Percentiles rank a stretch among this genome's conserved stretches.
phyloP scores from a whole-genome alignment of 2,329 filamentous ascomycete species.

The Corinectria fuckeliana region DNA sequence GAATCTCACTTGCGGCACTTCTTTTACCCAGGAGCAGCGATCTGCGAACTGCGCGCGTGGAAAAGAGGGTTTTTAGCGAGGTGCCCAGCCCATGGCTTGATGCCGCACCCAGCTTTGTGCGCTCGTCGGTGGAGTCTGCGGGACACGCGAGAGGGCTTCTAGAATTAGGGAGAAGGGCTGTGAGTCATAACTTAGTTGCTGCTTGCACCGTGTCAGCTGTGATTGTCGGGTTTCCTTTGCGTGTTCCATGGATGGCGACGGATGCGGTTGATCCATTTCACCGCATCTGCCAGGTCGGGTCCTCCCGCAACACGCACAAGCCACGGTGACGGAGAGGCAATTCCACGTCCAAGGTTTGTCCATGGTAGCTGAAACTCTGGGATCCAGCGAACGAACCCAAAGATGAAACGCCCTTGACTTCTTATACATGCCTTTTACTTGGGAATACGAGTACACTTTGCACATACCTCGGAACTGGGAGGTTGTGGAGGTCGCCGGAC shows the following conservation, averaged over 20 bases:
- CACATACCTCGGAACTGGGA: no score
- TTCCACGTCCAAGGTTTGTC: not conserved
- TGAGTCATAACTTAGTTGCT: conserved; percentile 6
- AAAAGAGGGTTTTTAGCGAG: not conserved
- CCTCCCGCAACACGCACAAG: not conserved
- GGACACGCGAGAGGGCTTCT: conserved; percentile 13
- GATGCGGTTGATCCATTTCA: no score
- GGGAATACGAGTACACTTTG: no score
- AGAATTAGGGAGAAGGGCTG: conserved; percentile 12
- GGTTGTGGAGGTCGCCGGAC: conserved; percentile 16
- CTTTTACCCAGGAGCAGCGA: not conserved
- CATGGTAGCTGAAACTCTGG: not conserved
- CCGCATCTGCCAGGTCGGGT: not conserved
- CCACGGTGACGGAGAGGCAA: not conserved
- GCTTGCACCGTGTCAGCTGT: not conserved
- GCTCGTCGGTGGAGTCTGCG: conserved; percentile 7
- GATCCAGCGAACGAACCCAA: not conserved
- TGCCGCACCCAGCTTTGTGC: conserved; percentile 5
- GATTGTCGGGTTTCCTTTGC: not conserved
- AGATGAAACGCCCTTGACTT: conserved; percentile 8
- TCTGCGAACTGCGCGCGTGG: not conserved
- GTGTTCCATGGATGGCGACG: no score
- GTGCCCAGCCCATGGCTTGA: not conserved
- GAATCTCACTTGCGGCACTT: not conserved
- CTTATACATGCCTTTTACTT: not conserved